These are phyloP conservation scores for Nitzschia sp. DNA, from an alignment of 108 stramenopile genomes.

Conservation along the genomic window DNA sequence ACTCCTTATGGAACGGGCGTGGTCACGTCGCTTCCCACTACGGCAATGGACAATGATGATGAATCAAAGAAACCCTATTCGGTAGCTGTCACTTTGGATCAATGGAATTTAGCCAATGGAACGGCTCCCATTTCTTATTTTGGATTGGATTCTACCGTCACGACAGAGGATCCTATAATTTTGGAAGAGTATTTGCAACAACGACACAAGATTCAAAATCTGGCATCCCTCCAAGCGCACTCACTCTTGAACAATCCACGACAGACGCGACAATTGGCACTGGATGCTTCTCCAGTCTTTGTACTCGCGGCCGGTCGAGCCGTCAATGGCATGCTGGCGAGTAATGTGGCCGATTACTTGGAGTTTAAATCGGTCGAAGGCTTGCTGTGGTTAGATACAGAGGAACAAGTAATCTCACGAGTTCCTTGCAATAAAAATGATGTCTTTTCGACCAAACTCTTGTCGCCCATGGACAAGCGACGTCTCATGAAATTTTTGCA, in stretches of 20 bases:
- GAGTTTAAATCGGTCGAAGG: slow-evolving; percentile 87
- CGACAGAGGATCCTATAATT: background rate
- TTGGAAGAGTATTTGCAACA: slow-evolving; percentile 22
- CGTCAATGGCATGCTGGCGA: slow-evolving; percentile 74
- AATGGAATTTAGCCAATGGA: slow-evolving; percentile 45
- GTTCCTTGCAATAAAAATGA: slow-evolving; percentile 90
- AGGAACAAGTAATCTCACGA: slow-evolving; percentile 33
- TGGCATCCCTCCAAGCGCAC: background rate
- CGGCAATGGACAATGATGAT: slow-evolving; percentile 6
- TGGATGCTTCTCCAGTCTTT: slow-evolving; percentile 69
- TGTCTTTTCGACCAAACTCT: slow-evolving; percentile 80
- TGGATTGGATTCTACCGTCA: slow-evolving; percentile 12
- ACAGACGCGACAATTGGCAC: slow-evolving; percentile 38
- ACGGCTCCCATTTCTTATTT: slow-evolving; percentile 25
- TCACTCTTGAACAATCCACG: background rate
- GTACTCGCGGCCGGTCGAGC: slow-evolving; percentile 71
- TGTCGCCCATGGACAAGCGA: slow-evolving; percentile 86
- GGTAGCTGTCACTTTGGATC: slow-evolving; percentile 19
- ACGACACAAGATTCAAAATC: slow-evolving; percentile 10
- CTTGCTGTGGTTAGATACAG: slow-evolving; percentile 44
- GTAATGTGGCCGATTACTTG: slow-evolving; percentile 86
- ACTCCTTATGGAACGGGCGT: slow-evolving; percentile 47
- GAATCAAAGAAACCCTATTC: background rate
- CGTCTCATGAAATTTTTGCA: slow-evolving; percentile 93
- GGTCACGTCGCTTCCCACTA: slow-evolving; percentile 14